Conservation (phyloP, 192 early-diverging fungal species). For the Endogone sp. region DNA sequence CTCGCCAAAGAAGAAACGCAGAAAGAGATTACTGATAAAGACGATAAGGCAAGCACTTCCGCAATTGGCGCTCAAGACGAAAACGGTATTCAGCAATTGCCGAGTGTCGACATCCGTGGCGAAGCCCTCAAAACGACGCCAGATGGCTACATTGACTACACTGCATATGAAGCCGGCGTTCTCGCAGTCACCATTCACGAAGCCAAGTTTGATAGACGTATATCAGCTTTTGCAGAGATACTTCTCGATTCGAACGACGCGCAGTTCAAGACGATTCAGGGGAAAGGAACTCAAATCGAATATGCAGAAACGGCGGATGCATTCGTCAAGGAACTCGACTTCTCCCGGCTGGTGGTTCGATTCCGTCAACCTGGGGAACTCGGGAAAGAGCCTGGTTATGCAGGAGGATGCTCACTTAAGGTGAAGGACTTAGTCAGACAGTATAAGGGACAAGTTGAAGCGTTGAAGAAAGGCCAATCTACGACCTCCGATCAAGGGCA, state of each 20-base stretch:
- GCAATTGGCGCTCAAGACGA: constrained; percentile 8
- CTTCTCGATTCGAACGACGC: constrained; percentile 40
- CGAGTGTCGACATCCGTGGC: constrained; percentile 31
- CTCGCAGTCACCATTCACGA: constrained; percentile 45
- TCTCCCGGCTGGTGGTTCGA: constrained; percentile 40
- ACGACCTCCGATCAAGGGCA: neutral
- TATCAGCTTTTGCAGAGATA: constrained; percentile 34
- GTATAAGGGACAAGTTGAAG: neutral
- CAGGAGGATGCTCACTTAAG: constrained; percentile 10
- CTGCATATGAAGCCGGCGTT: constrained; percentile 46
- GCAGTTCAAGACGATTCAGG: constrained; percentile 36
- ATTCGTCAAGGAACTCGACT: constrained; percentile 56
- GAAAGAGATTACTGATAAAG: constrained; percentile 17
- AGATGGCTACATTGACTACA: constrained; percentile 22
- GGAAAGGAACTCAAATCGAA: constrained; percentile 24
- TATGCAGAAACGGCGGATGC: constrained; percentile 33
- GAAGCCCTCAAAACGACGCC: constrained; percentile 27
- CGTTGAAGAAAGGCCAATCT: neutral
- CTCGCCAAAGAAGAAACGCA: constrained; percentile 13
- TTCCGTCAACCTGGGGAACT: constrained; percentile 28
- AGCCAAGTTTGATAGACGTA: constrained; percentile 16
- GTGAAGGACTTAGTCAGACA: constrained; percentile 14
- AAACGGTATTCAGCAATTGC: neutral
- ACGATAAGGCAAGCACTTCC: constrained; percentile 3
- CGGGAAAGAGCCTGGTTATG: constrained; percentile 30